Evolutionary conservation across 306 rosid genomes (phyloP), one percentile per base, ranked within the genome.

Genomic region (Castanea crenata): DNA sequence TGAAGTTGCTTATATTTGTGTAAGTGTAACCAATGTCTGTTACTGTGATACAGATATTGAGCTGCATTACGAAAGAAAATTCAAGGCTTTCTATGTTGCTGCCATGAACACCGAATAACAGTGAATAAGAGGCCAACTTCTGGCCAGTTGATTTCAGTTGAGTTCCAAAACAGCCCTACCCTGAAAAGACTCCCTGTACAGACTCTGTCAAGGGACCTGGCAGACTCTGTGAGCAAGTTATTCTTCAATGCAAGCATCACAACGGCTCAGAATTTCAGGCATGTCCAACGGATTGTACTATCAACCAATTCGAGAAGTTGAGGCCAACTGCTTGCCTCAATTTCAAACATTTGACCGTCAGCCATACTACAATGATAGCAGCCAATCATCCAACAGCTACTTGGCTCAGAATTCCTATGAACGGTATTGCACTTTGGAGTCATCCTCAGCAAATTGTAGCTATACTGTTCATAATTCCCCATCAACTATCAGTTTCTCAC

Each of bases 361-460:
- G 82, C 77, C 83, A 55, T 80, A 55, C 75, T 76, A 85, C 84
- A 75, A 56, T 16, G 87, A 85, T 54, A 85, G 89, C 87, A 83
- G 87, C 85, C 85, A 82, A 52, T 86, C 87, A 70, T 69, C 82
- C 34, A 82, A 75, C 34, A 82, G 73, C 65, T 80, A 83, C 79
- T 75, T 84, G 0, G 55, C 67, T 76, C 88, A 77, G 65, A 86
- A 65, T 77, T 85, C 84, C 55, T 80, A 81, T 32, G 84, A 81
- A 55, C 72, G 58, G 62, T 94, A 88, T 86, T 88, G 97, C 90
- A 92, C 99, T 3, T 81, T 94, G 89, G 99, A 94, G 77, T 94
- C 99, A 15, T 92, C 98, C 49, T 85, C 89, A 0, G 90, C 87
- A 76, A 59, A 83, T 46, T 90, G 81, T 11, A 78, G 85, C 79